Conservation (phyloP, 2,329 filamentous ascomycete genomes). For the Xylariaceae sp. region DNA sequence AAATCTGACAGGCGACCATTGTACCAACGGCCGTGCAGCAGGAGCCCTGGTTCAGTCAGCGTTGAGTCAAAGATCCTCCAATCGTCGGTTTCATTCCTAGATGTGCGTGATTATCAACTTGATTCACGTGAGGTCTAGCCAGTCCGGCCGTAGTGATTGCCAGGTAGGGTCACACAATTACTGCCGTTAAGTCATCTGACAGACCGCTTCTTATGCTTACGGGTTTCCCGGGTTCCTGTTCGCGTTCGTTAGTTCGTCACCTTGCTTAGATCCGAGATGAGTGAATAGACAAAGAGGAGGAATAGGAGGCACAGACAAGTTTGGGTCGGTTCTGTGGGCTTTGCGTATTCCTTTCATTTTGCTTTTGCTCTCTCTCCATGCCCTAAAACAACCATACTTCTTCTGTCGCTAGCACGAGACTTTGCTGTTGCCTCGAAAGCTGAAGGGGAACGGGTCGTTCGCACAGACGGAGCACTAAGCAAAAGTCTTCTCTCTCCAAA, state of each 20-base stretch:
- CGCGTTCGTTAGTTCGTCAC: background rate
- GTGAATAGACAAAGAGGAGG: background rate
- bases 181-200: conserved; percentile 4
- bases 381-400: background rate
- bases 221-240: conserved; percentile 1
- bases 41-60: conserved; percentile 15
- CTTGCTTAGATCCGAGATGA: background rate
- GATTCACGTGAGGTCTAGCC: conserved; percentile 1
- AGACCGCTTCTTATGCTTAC: conserved; percentile 2
- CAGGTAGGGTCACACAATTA: background rate
- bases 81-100: conserved; percentile 9
- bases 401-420: background rate
- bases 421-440: background rate
- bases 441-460: no score
- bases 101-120: conserved; percentile 17
- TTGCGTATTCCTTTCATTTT: background rate
- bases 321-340: conserved; percentile 14
- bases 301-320: background rate
- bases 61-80: conserved; percentile 10
- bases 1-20: conserved; percentile 22
- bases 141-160: conserved; percentile 1
- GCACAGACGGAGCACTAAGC: no score
- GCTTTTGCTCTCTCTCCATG: background rate
- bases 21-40: conserved; percentile 13
- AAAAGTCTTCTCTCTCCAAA: no score